Percentiles rank a stretch among this genome's conserved stretches.
phyloP scores from a whole-genome alignment of 179 eudicot species.

The Silene vulgaris region DNA sequence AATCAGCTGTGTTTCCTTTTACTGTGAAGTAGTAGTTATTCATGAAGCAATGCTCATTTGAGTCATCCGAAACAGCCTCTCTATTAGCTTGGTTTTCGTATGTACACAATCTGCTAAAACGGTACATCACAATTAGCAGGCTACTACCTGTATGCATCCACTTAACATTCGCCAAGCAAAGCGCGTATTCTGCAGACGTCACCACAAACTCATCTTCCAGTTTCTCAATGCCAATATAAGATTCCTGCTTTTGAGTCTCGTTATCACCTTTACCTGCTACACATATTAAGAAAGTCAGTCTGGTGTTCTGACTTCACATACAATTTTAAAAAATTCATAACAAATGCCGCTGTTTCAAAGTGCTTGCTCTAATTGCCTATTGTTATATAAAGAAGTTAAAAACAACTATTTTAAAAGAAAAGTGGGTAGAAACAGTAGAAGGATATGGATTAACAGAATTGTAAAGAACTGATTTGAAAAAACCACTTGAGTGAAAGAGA shows the following conservation, averaged over 20 bases:
- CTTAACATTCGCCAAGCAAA: slow-evolving; percentile 60
- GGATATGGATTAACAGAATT: background rate
- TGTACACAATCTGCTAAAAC: background rate
- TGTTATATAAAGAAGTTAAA: background rate
- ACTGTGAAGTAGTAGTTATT: no score
- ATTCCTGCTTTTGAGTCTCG: slow-evolving; percentile 38
- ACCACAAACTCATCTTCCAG: slow-evolving; percentile 90
- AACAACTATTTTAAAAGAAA: background rate
- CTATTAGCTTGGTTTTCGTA: background rate
- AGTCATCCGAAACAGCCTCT: background rate
- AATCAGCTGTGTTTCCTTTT: no score
- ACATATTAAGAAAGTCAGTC: slow-evolving; percentile 18
- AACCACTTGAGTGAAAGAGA: background rate
- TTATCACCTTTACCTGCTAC: slow-evolving; percentile 43
- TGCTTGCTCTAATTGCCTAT: background rate
- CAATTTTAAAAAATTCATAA: background rate
- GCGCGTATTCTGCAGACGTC: slow-evolving; percentile 73
- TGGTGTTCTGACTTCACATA: background rate
- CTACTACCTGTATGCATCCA: slow-evolving; percentile 62
- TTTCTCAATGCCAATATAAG: slow-evolving; percentile 57
- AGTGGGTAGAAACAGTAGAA: background rate
- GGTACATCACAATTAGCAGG: background rate
- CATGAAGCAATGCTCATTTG: no score
- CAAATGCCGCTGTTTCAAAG: background rate
- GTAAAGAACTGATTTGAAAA: background rate